A percentile compares a stretch with the other conserved stretches of the same genome.
These are phyloP conservation scores for Echinosophora koreensis DNA, from an alignment of 306 rosid genomes.

Conservation along the genomic window DNA sequence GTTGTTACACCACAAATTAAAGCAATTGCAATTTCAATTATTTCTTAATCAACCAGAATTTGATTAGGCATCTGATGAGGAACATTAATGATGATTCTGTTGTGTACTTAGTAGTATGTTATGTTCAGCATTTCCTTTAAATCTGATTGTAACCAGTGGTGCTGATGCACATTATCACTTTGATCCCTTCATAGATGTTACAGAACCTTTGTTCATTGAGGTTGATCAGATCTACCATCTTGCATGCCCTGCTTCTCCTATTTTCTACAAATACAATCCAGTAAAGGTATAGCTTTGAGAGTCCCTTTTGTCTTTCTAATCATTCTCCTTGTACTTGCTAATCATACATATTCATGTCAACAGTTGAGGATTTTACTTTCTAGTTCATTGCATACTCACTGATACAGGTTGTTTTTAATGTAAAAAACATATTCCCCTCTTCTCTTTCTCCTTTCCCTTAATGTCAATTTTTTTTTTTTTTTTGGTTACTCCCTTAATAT, in stretches of 20 bases:
- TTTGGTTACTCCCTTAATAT: neutral
- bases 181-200: conserved; percentile 62
- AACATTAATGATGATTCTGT: conserved; percentile 11
- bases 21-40: conserved; percentile 1
- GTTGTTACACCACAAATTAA: neutral
- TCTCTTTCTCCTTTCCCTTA: neutral
- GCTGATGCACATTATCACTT: conserved; percentile 17
- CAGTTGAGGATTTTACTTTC: conserved; percentile 19
- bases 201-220: conserved; percentile 75
- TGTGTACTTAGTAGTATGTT: neutral
- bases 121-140: neutral
- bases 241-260: conserved; percentile 90
- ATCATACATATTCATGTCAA: conserved; percentile 2
- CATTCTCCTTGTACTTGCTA: neutral
- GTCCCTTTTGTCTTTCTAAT: neutral
- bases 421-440: neutral
- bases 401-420: neutral
- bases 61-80: conserved; percentile 1
- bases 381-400: conserved; percentile 7
- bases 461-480: too few relatives aligned
- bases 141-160: neutral
- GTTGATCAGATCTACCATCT: conserved; percentile 87
- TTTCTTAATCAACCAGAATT: neutral
- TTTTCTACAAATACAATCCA: conserved; percentile 85
- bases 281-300: conserved; percentile 63